phyloP scores from a whole-genome alignment of 441 rosid species.

The Eruca vesicaria region DNA sequence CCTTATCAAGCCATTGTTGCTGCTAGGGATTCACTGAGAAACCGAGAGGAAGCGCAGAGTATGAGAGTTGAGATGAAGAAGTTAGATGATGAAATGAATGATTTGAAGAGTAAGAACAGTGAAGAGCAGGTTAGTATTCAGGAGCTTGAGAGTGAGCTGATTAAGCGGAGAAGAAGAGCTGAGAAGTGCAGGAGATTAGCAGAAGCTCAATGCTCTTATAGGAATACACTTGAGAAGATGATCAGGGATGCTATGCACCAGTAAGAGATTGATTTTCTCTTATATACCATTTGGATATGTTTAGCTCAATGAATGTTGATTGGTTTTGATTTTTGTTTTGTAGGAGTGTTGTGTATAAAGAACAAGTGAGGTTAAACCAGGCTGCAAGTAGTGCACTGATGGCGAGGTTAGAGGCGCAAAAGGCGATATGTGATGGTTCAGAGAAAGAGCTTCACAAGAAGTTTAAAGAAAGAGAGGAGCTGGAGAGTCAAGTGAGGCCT shows the following conservation, averaged over 20 bases:
- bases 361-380: constrained; percentile 87
- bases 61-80: constrained; percentile 59
- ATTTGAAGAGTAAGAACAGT: constrained; percentile 54
- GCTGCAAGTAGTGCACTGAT: constrained; percentile 75
- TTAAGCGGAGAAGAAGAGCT: constrained; percentile 78
- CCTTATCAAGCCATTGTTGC: constrained; percentile 78
- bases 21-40: constrained; percentile 81
- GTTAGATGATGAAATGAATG: constrained; percentile 63
- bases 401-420: constrained; percentile 94
- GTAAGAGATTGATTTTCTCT: constrained; percentile 43
- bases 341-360: constrained; percentile 93
- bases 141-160: constrained; percentile 71
- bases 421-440: constrained; percentile 75
- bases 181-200: constrained; percentile 92
- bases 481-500: constrained; percentile 73
- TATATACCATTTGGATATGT: not conserved
- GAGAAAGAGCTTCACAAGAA: constrained; percentile 86
- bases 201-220: constrained; percentile 90
- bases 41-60: constrained; percentile 68
- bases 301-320: not conserved
- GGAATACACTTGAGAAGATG: constrained; percentile 88
- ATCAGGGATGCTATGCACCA: constrained; percentile 98
- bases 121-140: constrained; percentile 70
- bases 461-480: constrained; percentile 74
- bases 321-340: constrained; percentile 1